These are phyloP conservation scores for Linnemannia schmuckeri DNA, from an alignment of 192 early-diverging fungal genomes.

Conservation along the genomic window DNA sequence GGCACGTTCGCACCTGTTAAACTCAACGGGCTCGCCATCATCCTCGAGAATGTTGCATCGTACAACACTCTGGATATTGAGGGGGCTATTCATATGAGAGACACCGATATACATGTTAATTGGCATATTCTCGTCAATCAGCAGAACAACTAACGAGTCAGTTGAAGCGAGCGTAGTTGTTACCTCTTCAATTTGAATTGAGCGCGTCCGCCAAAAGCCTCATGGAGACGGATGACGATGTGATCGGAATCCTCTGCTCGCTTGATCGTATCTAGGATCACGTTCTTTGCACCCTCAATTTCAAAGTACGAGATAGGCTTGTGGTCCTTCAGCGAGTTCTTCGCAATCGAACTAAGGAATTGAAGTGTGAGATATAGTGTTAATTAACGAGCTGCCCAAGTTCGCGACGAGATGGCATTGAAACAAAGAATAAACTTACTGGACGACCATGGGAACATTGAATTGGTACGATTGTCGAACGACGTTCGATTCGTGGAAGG, in stretches of 20 bases:
- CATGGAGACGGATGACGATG: slow-evolving; percentile 89
- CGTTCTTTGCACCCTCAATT: slow-evolving; percentile 69
- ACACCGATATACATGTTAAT: not conserved
- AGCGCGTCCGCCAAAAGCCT: slow-evolving; percentile 91
- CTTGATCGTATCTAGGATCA: slow-evolving; percentile 95
- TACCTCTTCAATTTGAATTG: slow-evolving; percentile 66
- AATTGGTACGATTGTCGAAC: slow-evolving; percentile 92
- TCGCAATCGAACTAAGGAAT: slow-evolving; percentile 30
- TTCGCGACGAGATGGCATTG: not conserved
- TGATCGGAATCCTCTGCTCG: slow-evolving; percentile 81
- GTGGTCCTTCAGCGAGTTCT: not conserved
- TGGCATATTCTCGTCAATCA: not conserved
- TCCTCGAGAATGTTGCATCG: slow-evolving; percentile 90
- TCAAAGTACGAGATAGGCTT: slow-evolving; percentile 54
- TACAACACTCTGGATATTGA: slow-evolving; percentile 63
- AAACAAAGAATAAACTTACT: slow-evolving; percentile 26
- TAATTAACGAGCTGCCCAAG: not conserved
- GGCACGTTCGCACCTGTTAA: slow-evolving; percentile 50
- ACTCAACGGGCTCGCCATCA: slow-evolving; percentile 48
- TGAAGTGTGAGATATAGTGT: not conserved
- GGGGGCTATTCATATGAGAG: slow-evolving; percentile 55
- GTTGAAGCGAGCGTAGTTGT: not conserved
- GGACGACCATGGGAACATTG: slow-evolving; percentile 82
- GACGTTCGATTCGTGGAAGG: slow-evolving; percentile 86
- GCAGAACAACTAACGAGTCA: no score